phyloP scores from a whole-genome alignment of 768 basidiomycete species.

The Boletus rubroflammeus region DNA sequence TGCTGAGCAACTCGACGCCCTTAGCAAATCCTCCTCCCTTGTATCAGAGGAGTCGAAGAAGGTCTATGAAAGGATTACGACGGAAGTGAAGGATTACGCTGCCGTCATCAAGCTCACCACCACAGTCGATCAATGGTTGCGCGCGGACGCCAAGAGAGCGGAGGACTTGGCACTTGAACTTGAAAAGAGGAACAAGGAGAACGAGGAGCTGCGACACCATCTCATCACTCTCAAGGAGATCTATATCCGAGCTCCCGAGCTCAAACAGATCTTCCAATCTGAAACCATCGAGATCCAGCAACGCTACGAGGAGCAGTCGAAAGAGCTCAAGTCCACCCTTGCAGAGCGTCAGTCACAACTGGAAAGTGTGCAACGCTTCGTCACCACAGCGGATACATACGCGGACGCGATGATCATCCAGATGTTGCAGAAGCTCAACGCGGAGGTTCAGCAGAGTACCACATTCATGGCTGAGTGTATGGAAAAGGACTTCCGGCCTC shows the following conservation, averaged over 20 bases:
- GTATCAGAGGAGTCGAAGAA: neutral
- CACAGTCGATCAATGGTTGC: conserved; percentile 7
- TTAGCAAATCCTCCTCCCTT: too few relatives aligned
- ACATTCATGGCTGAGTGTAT: conserved; percentile 8
- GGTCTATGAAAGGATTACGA: neutral
- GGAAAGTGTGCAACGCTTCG: neutral
- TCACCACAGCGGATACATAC: conserved; percentile 4
- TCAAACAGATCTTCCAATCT: conserved; percentile 12
- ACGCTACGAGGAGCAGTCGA: conserved; percentile 1
- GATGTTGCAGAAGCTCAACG: conserved; percentile 11
- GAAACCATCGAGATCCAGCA: conserved; percentile 2
- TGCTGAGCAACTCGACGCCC: too few relatives aligned
- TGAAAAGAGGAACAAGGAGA: conserved; percentile 7
- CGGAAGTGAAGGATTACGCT: neutral
- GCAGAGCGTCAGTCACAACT: conserved; percentile 4
- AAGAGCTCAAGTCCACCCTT: neutral
- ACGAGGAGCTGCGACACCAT: conserved; percentile 1
- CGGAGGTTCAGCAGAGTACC: conserved; percentile 11
- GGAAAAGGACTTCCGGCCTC: neutral
- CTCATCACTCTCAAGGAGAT: conserved; percentile 8
- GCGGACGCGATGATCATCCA: conserved; percentile 6
- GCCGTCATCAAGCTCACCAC: conserved; percentile 8
- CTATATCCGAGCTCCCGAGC: conserved; percentile 3
- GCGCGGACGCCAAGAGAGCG: conserved; percentile 5
- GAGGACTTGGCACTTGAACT: conserved; percentile 2